These are phyloP conservation scores for Russula sp. DNA, from an alignment of 768 basidiomycete genomes.

Conservation along the genomic window DNA sequence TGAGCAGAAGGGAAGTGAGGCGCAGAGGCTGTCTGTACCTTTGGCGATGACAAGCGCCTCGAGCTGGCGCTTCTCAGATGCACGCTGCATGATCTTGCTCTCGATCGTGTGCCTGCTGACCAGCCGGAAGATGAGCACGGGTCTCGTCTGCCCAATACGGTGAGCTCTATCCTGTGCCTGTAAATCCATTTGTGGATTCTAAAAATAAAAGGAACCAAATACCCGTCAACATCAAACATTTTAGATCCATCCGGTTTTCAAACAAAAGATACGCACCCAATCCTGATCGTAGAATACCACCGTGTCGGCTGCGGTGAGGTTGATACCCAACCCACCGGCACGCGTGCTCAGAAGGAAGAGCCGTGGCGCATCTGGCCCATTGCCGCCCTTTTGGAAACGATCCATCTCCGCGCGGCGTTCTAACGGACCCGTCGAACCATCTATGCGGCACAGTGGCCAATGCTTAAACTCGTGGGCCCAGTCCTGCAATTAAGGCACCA, in stretches of 20 bases:
- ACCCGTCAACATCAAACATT: not conserved
- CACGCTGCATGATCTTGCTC: conserved; percentile 86
- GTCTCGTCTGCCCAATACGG: conserved; percentile 90
- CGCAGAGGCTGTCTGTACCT: conserved; percentile 43
- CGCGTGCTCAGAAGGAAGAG: conserved; percentile 81
- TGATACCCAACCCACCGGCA: conserved; percentile 78
- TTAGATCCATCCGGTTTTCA: not conserved
- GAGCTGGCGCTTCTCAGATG: conserved; percentile 80
- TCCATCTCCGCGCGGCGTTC: conserved; percentile 85
- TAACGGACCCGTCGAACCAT: conserved; percentile 78
- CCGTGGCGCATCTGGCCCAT: conserved; percentile 57
- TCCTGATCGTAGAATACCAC: conserved; percentile 94
- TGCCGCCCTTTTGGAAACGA: conserved; percentile 71
- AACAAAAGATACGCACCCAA: conserved; percentile 54
- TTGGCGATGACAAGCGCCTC: conserved; percentile 96
- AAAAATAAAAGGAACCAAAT: too few species aligned
- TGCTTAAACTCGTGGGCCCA: conserved; percentile 86
- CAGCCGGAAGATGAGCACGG: conserved; percentile 86
- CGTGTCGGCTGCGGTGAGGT: conserved; percentile 79
- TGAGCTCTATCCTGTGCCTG: conserved; percentile 97
- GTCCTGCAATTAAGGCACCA: conserved; percentile 48
- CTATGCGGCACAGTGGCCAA: conserved; percentile 86
- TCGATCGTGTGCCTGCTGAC: conserved; percentile 89
- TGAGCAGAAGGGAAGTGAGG: not conserved
- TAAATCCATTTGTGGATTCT: conserved; percentile 95